A percentile compares a stretch with the other conserved stretches of the same genome.
These are phyloP conservation scores for Leptographium radiaticola DNA, from an alignment of 2,329 filamentous ascomycete genomes.

Conservation along the genomic window DNA sequence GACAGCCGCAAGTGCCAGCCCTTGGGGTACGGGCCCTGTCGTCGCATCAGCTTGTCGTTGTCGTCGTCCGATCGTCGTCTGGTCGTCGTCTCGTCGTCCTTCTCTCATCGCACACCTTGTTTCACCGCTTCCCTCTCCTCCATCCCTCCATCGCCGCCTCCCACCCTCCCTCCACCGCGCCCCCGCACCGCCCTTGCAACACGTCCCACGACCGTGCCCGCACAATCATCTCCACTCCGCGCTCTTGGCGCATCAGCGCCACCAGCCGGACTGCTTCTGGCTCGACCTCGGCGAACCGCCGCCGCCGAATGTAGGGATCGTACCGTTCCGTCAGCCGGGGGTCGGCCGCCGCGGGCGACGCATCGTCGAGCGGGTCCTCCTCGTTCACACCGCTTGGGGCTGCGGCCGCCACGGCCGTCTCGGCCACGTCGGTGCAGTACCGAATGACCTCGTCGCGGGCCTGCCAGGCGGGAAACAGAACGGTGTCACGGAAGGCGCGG, in stretches of 20 bases:
- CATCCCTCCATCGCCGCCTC: conserved; percentile 53
- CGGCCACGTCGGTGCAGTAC: conserved; percentile 78
- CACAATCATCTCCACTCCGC: conserved; percentile 65
- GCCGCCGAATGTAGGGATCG: conserved; percentile 79
- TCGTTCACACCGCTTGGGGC: too few relatives aligned
- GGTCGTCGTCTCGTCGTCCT: not conserved
- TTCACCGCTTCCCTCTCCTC: conserved; percentile 16
- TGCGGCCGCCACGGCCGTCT: conserved; percentile 23
- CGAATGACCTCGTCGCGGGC: conserved; percentile 67
- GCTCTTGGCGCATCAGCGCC: conserved; percentile 58
- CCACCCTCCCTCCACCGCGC: conserved; percentile 41
- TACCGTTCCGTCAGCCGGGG: conserved; percentile 60
- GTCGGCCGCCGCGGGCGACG: not conserved
- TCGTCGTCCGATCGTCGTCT: too few relatives aligned
- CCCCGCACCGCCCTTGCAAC: conserved; percentile 60
- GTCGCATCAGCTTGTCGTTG: too few relatives aligned
- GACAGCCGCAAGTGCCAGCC: too few relatives aligned
- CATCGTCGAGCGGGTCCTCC: not conserved
- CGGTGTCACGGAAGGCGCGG: conserved; percentile 56
- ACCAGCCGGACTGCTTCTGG: conserved; percentile 70
- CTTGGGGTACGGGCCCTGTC: too few relatives aligned
- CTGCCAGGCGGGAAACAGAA: conserved; percentile 85
- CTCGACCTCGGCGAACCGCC: conserved; percentile 66
- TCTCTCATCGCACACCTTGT: not conserved
- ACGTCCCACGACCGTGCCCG: conserved; percentile 70